These are phyloP conservation scores for Talaromyces sp. DNA, from an alignment of 2,329 filamentous ascomycete genomes.

Conservation along the genomic window DNA sequence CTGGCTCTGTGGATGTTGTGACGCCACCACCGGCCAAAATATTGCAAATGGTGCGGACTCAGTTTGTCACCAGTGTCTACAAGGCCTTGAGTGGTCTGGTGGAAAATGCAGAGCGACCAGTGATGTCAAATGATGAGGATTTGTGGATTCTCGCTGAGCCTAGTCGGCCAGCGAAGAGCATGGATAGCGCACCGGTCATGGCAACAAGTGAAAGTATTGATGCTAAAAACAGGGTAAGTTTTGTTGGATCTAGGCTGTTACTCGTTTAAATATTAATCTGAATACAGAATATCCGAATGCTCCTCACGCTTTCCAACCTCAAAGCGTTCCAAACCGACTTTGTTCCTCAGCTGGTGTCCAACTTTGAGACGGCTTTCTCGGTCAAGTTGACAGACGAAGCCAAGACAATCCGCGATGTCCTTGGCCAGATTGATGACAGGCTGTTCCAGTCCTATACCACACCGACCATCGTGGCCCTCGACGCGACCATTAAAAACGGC, in stretches of 20 bases:
- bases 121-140: slow-evolving; percentile 54
- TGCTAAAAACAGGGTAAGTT: slow-evolving; percentile 48
- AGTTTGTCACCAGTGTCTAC: slow-evolving; percentile 91
- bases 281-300: slow-evolving; percentile 77
- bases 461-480: slow-evolving; percentile 64
- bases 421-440: slow-evolving; percentile 81
- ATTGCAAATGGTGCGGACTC: slow-evolving; percentile 81
- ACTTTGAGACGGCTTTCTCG: slow-evolving; percentile 90
- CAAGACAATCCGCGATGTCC: slow-evolving; percentile 84
- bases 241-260: not conserved
- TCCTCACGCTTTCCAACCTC: slow-evolving; percentile 89
- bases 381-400: slow-evolving; percentile 92
- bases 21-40: slow-evolving; percentile 80
- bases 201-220: slow-evolving; percentile 48
- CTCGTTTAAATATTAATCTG: slow-evolving; percentile 14
- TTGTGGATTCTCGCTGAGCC: slow-evolving; percentile 48
- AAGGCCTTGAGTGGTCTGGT: slow-evolving; percentile 94
- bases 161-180: slow-evolving; percentile 21
- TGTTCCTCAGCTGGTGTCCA: slow-evolving; percentile 80
- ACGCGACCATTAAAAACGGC: slow-evolving; percentile 65
- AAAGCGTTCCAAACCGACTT: slow-evolving; percentile 74
- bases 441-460: slow-evolving; percentile 91
- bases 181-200: slow-evolving; percentile 33
- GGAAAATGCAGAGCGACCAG: slow-evolving; percentile 82
- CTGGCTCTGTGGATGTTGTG: slow-evolving; percentile 70